Conservation (phyloP, 1,139 yeast genomes). For the Candida albicans region DNA sequence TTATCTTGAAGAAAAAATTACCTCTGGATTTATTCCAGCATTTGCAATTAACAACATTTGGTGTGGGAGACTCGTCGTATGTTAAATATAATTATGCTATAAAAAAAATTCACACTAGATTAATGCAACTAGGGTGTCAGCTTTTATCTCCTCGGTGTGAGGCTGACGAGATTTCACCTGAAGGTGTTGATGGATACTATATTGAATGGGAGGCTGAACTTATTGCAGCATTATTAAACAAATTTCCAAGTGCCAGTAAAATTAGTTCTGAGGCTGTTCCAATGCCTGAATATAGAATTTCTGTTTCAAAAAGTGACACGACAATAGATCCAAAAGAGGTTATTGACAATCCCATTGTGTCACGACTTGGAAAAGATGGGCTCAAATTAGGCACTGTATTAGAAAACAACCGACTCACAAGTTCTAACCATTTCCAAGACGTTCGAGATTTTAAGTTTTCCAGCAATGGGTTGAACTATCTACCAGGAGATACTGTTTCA, state of each 20-base stretch:
- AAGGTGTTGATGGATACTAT: slow-evolving; percentile 78
- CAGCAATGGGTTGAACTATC: slow-evolving; percentile 37
- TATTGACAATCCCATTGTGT: not conserved
- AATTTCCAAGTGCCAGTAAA: slow-evolving; percentile 7
- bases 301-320: slow-evolving; percentile 1
- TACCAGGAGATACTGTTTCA: slow-evolving; percentile 81
- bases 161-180: slow-evolving; percentile 82
- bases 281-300: slow-evolving; percentile 18
- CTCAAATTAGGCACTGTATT: slow-evolving; percentile 43
- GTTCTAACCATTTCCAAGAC: slow-evolving; percentile 81
- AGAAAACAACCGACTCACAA: slow-evolving; percentile 61
- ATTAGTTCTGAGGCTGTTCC: slow-evolving; percentile 19
- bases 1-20: slow-evolving; percentile 65
- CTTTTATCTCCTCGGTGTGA: slow-evolving; percentile 78
- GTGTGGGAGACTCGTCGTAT: slow-evolving; percentile 94
- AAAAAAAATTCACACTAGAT: slow-evolving; percentile 73
- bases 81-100: slow-evolving; percentile 85
- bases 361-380: slow-evolving; percentile 7
- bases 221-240: slow-evolving; percentile 35
- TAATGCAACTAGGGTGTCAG: slow-evolving; percentile 76
- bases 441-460: slow-evolving; percentile 64
- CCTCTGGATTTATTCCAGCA: slow-evolving; percentile 65
- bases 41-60: slow-evolving; percentile 69
- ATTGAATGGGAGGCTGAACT: slow-evolving; percentile 68
- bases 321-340: not conserved